Evolutionary conservation across 1,139 yeast genomes (phyloP).

Genomic region (Debaryomyces fabryi): DNA sequence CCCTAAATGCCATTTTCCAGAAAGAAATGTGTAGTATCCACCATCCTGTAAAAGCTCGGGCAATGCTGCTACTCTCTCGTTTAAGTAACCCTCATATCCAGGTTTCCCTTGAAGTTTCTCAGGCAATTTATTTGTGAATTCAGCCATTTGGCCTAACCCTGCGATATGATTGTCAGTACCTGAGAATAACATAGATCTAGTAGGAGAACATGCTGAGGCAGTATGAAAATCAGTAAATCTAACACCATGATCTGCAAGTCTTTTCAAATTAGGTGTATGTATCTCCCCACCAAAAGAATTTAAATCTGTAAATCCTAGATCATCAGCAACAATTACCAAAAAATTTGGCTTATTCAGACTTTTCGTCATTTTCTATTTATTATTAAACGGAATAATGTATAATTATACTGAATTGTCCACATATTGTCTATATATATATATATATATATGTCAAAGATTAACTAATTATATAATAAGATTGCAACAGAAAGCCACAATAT

Average conservation of each 20-base stretch:
- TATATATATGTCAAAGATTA: neutral
- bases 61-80: slow-evolving; percentile 54
- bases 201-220: slow-evolving; percentile 68
- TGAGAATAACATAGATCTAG: slow-evolving; percentile 61
- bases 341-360: slow-evolving; percentile 40
- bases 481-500: neutral
- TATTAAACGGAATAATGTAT: neutral
- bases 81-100: slow-evolving; percentile 61
- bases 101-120: slow-evolving; percentile 47
- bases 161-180: slow-evolving; percentile 67
- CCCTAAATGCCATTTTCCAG: slow-evolving; percentile 67
- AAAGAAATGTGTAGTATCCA: slow-evolving; percentile 47
- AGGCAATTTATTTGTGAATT: slow-evolving; percentile 41
- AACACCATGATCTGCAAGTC: slow-evolving; percentile 46
- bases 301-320: slow-evolving; percentile 62
- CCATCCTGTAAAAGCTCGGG: slow-evolving; percentile 58
- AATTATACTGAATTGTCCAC: neutral
- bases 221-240: slow-evolving; percentile 62
- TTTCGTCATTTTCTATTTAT: neutral
- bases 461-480: neutral
- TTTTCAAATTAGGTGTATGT: slow-evolving; percentile 53
- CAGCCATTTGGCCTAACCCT: slow-evolving; percentile 63
- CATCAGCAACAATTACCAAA: slow-evolving; percentile 62
- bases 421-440: neutral
- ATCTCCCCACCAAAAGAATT: slow-evolving; percentile 63